phyloP scores from a whole-genome alignment of 495 filamentous ascomycete genomes.

The Elaphomyces granulatus region DNA sequence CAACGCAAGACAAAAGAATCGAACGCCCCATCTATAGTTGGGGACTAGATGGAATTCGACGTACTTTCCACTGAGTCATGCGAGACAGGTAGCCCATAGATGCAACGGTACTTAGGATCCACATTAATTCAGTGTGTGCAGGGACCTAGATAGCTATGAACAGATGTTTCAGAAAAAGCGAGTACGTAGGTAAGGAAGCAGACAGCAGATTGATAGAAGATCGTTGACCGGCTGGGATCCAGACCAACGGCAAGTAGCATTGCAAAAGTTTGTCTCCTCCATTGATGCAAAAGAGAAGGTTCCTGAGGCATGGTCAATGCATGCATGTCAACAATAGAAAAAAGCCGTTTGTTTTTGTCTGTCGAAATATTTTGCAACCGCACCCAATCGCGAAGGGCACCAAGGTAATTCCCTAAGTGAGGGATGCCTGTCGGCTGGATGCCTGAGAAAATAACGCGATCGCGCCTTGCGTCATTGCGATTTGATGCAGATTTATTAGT shows the following conservation, averaged over 20 bases:
- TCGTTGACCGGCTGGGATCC: slow-evolving; percentile 53
- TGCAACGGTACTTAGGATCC: slow-evolving; percentile 85
- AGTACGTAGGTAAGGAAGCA: slow-evolving; percentile 8
- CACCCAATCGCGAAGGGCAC: slow-evolving; percentile 80
- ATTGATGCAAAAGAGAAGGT: slow-evolving; percentile 37
- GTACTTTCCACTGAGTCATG: slow-evolving; percentile 98
- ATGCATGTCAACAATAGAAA: slow-evolving; percentile 82
- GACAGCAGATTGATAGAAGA: slow-evolving; percentile 74
- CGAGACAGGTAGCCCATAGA: slow-evolving; percentile 77
- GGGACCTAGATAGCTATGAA: slow-evolving; percentile 39
- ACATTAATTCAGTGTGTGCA: slow-evolving; percentile 79
- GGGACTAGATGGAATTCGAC: slow-evolving; percentile 6
- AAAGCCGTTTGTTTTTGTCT: slow-evolving; percentile 47
- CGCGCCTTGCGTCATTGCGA: too few relatives aligned
- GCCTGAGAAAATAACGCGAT: slow-evolving; percentile 61
- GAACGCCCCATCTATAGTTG: neutral
- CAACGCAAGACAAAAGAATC: neutral
- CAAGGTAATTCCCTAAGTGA: slow-evolving; percentile 94
- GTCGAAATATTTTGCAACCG: slow-evolving; percentile 51
- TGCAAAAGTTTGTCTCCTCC: slow-evolving; percentile 61
- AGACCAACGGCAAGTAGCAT: slow-evolving; percentile 73
- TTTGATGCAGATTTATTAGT: too few relatives aligned
- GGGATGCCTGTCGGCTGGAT: slow-evolving; percentile 94
- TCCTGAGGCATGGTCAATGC: slow-evolving; percentile 71
- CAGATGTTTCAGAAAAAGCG: neutral